Evolutionary conservation across 306 rosid genomes (phyloP).

Genomic region (Lupinus albus): DNA sequence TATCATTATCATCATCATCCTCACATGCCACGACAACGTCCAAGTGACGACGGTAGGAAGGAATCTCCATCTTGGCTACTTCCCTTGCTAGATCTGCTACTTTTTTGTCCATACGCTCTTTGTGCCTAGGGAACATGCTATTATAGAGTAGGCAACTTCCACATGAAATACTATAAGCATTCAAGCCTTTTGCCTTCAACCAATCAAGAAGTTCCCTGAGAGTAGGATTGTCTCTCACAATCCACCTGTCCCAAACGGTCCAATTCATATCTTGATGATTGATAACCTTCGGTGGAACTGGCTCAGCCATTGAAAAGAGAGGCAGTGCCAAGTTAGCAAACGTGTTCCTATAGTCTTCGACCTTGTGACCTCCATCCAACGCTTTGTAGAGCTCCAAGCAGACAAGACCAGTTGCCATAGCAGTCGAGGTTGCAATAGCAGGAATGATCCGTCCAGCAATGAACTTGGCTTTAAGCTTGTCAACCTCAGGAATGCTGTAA

Average conservation of each 20-base stretch:
- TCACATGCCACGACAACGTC: conserved; percentile 91
- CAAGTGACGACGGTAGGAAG: conserved; percentile 70
- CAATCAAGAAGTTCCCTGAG: conserved; percentile 72
- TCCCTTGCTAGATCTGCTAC: conserved; percentile 80
- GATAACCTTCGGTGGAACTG: conserved; percentile 82
- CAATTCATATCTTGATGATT: conserved; percentile 78
- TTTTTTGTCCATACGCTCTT: conserved; percentile 78
- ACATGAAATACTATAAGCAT: conserved; percentile 81
- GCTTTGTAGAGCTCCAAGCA: conserved; percentile 93
- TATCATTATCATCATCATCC: conserved; percentile 78
- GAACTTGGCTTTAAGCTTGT: conserved; percentile 88
- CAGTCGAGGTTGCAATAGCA: conserved; percentile 92
- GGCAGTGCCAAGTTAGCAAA: conserved; percentile 91
- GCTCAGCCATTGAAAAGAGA: conserved; percentile 86
- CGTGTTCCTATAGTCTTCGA: conserved; percentile 88
- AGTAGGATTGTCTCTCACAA: conserved; percentile 71
- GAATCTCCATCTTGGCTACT: conserved; percentile 74
- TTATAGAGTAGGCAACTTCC: conserved; percentile 80
- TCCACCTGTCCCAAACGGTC: conserved; percentile 99
- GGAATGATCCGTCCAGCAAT: conserved; percentile 95
- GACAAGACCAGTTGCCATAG: conserved; percentile 96
- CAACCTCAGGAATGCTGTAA: conserved; percentile 89
- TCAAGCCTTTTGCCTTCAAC: conserved; percentile 74
- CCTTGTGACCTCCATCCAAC: conserved; percentile 75
- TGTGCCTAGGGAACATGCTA: conserved; percentile 74